Evolutionary conservation across 2,329 filamentous ascomycete genomes (phyloP).

Genomic region (Graphilbum fragrans): DNA sequence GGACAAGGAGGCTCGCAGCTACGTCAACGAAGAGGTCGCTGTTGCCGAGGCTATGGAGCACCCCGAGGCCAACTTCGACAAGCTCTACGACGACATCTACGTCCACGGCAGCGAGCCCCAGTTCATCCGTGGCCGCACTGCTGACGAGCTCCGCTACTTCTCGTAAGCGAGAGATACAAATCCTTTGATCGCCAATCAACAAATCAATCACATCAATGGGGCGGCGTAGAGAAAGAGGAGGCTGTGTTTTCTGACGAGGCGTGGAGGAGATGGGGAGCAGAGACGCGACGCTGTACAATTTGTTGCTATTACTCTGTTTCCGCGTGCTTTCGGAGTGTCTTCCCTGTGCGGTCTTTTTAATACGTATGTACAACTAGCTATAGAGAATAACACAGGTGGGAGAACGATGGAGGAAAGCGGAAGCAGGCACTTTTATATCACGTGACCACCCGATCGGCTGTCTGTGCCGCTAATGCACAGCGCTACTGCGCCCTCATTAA

Average conservation of each 20-base stretch:
- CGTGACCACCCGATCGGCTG: too few relatives aligned
- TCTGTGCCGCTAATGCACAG: not conserved
- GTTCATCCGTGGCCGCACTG: slow-evolving; percentile 76
- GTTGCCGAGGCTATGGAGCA: slow-evolving; percentile 76
- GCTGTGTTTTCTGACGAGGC: too few relatives aligned
- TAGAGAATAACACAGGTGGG: too few relatives aligned
- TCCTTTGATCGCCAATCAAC: too few relatives aligned
- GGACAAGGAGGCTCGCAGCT: slow-evolving; percentile 81
- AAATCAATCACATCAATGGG: too few relatives aligned
- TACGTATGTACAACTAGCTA: not conserved
- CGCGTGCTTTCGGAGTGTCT: too few relatives aligned
- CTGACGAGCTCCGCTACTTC: slow-evolving; percentile 94
- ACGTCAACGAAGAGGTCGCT: slow-evolving; percentile 83
- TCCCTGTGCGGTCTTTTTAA: not conserved
- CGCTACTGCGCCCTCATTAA: slow-evolving; percentile 2
- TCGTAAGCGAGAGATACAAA: slow-evolving; percentile 22
- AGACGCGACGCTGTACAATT: too few relatives aligned
- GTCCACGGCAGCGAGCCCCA: slow-evolving; percentile 76
- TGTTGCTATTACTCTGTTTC: too few relatives aligned
- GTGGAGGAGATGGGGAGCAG: too few relatives aligned
- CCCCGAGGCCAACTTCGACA: slow-evolving; percentile 68
- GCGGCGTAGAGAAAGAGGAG: too few relatives aligned
- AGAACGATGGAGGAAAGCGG: too few relatives aligned
- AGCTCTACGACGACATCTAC: slow-evolving; percentile 95
- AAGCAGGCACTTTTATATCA: too few relatives aligned